These are phyloP conservation scores for Elsinoe batatas DNA, from an alignment of 2,329 filamentous ascomycete species.

Conservation along the genomic window DNA sequence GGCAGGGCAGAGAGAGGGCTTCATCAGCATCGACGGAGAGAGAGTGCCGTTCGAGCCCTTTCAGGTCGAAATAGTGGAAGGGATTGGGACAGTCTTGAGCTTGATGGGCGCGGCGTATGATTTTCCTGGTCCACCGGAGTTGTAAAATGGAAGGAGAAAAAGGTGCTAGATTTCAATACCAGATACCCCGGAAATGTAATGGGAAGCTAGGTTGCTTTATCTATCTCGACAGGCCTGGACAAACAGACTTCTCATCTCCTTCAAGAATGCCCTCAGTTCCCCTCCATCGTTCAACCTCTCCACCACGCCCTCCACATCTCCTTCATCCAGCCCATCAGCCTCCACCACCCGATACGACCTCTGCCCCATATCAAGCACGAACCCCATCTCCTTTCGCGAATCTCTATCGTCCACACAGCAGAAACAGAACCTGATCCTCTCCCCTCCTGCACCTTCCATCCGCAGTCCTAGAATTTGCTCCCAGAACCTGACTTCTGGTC, in stretches of 20 bases:
- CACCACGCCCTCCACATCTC: slow-evolving; percentile 65
- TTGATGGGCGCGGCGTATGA: slow-evolving; percentile 65
- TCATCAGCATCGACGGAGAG: slow-evolving; percentile 92
- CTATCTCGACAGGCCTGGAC: slow-evolving; percentile 41
- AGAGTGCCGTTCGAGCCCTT: slow-evolving; percentile 77
- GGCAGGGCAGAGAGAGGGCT: slow-evolving; percentile 55
- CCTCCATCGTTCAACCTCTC: slow-evolving; percentile 73
- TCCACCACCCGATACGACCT: slow-evolving; percentile 79
- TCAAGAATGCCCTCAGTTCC: slow-evolving; percentile 61
- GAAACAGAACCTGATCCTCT: slow-evolving; percentile 83
- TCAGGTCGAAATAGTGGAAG: slow-evolving; percentile 78
- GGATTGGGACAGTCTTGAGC: slow-evolving; percentile 75
- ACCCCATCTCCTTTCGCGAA: slow-evolving; percentile 85
- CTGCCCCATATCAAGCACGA: slow-evolving; percentile 73
- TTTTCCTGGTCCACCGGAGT: slow-evolving; percentile 28
- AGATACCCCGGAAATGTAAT: slow-evolving; percentile 12
- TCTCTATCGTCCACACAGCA: slow-evolving; percentile 77
- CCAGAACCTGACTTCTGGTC: slow-evolving; percentile 93
- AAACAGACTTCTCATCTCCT: slow-evolving; percentile 75
- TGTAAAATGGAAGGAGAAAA: background rate
- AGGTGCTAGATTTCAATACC: background rate
- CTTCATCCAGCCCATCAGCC: slow-evolving; percentile 68
- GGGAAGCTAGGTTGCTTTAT: slow-evolving; percentile 18
- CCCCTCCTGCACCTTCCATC: slow-evolving; percentile 65
- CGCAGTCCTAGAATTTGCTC: slow-evolving; percentile 77